Conservation (phyloP, 768 basidiomycete genomes). For the Hemileccinum rubropunctum region DNA sequence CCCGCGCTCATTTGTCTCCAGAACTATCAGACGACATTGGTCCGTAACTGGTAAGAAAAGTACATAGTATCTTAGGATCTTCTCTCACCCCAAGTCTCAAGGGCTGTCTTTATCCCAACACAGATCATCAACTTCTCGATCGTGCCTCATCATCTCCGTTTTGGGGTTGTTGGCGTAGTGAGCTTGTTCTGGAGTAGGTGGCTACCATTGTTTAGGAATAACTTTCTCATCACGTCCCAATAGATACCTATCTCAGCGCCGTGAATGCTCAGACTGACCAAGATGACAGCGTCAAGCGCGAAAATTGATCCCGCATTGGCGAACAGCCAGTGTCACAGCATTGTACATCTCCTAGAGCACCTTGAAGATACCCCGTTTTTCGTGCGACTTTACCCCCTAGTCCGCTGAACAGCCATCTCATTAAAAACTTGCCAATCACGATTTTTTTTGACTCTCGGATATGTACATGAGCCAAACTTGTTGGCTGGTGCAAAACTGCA, state of each 20-base stretch:
- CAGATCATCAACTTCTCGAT: conserved; percentile 78
- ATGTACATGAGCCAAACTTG: no score
- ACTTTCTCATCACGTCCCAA: neutral
- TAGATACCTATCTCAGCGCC: conserved; percentile 64
- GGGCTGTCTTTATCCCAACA: conserved; percentile 73
- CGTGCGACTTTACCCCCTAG: conserved; percentile 8
- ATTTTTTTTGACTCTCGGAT: no score
- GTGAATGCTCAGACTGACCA: conserved; percentile 39
- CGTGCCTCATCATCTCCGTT: conserved; percentile 74
- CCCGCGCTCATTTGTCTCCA: conserved; percentile 26
- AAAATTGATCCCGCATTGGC: conserved; percentile 1
- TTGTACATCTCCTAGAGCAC: conserved; percentile 12
- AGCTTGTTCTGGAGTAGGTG: conserved; percentile 81
- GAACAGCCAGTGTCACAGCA: neutral
- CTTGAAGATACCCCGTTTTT: conserved; percentile 5
- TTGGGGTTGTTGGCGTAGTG: conserved; percentile 71
- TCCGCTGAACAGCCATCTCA: neutral
- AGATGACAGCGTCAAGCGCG: neutral
- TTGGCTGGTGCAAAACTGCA: neutral
- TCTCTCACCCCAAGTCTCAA: conserved; percentile 18
- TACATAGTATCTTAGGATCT: neutral
- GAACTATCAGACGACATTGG: conserved; percentile 70
- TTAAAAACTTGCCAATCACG: neutral
- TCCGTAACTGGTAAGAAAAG: conserved; percentile 66
- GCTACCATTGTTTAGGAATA: neutral